A percentile compares a stretch with the other conserved stretches of the same genome.
These are phyloP conservation scores for Psilocybe mexicana DNA, from an alignment of 1,284 basidiomycete species.

Conservation along the genomic window DNA sequence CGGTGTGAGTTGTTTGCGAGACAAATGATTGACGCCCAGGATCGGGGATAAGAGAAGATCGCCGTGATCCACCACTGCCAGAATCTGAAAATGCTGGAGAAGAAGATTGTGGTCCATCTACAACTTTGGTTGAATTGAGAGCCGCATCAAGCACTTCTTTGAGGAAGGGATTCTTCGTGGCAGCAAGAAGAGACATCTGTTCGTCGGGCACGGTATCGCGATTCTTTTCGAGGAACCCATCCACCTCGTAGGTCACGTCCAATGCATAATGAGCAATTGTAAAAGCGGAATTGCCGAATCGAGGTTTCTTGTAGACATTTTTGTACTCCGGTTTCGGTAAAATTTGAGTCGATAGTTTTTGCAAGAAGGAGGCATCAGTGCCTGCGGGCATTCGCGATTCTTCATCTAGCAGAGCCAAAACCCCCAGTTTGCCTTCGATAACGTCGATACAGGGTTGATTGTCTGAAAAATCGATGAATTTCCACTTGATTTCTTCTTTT, in stretches of 20 bases:
- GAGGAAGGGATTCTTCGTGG: slow-evolving; percentile 90
- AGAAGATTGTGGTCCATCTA: slow-evolving; percentile 62
- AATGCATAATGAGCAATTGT: slow-evolving; percentile 98
- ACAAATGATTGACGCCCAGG: slow-evolving; percentile 78
- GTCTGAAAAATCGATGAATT: slow-evolving; percentile 98
- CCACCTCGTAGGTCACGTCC: slow-evolving; percentile 97
- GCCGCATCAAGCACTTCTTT: slow-evolving; percentile 94
- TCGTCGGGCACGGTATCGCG: slow-evolving; percentile 99
- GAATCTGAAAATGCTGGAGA: slow-evolving; percentile 77
- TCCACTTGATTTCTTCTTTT: slow-evolving; percentile 99
- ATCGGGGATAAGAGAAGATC: slow-evolving; percentile 82
- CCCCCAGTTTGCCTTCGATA: slow-evolving; percentile 96
- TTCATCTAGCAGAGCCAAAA: slow-evolving; percentile 94
- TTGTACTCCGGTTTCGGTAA: slow-evolving; percentile 85
- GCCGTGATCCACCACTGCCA: slow-evolving; percentile 70
- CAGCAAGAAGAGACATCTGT: slow-evolving; percentile 85
- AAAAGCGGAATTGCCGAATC: slow-evolving; percentile 96
- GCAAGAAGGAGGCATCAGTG: slow-evolving; percentile 90
- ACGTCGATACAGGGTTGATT: slow-evolving; percentile 99
- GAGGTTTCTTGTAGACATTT: slow-evolving; percentile 94
- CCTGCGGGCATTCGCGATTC: slow-evolving; percentile 97
- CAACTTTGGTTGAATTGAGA: slow-evolving; percentile 68
- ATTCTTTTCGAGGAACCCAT: slow-evolving; percentile 99
- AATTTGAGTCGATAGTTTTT: slow-evolving; percentile 91
- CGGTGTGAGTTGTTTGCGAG: slow-evolving; percentile 40